Evolutionary conservation across 208 protist species (phyloP), one percentile per base, ranked within the genome.

Genomic region (Vickermania ingenoplastis): DNA sequence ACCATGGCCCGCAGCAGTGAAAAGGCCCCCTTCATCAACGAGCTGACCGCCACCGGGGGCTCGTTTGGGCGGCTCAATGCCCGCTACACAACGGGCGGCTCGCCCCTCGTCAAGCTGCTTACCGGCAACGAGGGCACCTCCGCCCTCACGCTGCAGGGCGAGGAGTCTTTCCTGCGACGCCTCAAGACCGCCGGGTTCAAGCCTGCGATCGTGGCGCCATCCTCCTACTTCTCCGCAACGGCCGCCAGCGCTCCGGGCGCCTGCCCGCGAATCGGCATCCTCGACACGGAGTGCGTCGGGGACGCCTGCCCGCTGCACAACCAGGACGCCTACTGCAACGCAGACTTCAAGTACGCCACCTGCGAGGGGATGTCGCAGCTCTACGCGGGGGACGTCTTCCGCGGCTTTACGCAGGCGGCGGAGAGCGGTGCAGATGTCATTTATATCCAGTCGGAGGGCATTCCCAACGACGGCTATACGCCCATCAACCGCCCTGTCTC

Each of bases 221-320:
- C 65, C n/a, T 41, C 53, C n/a, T 87, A 75, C 63, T 86, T 71
- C 72, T 83, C 73, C 27, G 52, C 30, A 7, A 45, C 30, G 11
- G 59, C 60, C 50, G 59, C n/a, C 22, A 55, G 23, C 13, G 54
- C 27, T 26, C 51, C 13, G 14, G 60, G 27, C 4, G 31, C 21
- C 17, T 86, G 75, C 59, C 31, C 59, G 7, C 63, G 59, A 13
- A 64, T 83, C n/a, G 78, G 83, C 29, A 36, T 86, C 2, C 60
- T 83, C 23, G 83, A 90, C 59, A 72, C 76, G 5, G 80, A 86
- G 63, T 91, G 83, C 64, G 71, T 59, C 0, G 71, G 53, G 1
- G 30, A 29, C 4, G 41, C 27, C 23, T 86, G 78, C 59, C 75
- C 77, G 1, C 36, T 13, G 11, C 57, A 23, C 5, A 36, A 22